Evolutionary conservation across 768 basidiomycete genomes (phyloP).

Genomic region (Lactarius akahatsu): DNA sequence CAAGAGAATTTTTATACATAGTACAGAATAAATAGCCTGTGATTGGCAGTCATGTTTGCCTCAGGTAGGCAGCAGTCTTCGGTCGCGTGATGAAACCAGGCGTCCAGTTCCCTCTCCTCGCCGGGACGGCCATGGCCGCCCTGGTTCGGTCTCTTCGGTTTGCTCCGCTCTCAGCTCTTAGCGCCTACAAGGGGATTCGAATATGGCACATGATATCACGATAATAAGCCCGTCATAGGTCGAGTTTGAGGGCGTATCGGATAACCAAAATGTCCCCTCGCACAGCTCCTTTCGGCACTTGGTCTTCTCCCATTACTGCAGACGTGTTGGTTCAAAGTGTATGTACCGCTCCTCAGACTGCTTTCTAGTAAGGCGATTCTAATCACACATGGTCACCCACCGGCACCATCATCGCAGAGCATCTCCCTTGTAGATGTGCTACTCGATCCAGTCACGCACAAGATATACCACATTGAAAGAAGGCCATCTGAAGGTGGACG

Average conservation of each 20-base stretch:
- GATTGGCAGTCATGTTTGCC: no score
- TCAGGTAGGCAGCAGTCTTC: no score
- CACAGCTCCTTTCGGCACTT: conserved; percentile 25
- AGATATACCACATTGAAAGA: conserved; percentile 56
- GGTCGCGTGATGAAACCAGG: no score
- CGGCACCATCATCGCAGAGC: conserved; percentile 29
- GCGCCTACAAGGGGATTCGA: not conserved
- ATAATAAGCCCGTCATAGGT: not conserved
- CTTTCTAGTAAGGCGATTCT: not conserved
- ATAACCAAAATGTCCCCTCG: not conserved
- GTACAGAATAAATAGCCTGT: no score
- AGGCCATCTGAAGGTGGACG: conserved; percentile 59
- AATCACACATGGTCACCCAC: not conserved
- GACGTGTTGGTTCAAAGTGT: conserved; percentile 22
- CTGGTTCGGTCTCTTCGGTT: no score
- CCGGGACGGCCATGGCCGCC: no score
- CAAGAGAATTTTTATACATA: no score
- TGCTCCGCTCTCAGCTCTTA: not conserved
- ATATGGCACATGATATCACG: not conserved
- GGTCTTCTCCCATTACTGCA: conserved; percentile 27
- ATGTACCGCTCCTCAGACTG: not conserved
- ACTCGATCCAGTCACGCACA: conserved; percentile 49
- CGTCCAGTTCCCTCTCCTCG: no score
- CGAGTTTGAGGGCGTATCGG: not conserved
- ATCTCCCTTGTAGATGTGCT: conserved; percentile 44